Base-by-base conservation (phyloP, 176 grass and related monocot genomes). In the Hyparrhenia diplandra region DNA sequence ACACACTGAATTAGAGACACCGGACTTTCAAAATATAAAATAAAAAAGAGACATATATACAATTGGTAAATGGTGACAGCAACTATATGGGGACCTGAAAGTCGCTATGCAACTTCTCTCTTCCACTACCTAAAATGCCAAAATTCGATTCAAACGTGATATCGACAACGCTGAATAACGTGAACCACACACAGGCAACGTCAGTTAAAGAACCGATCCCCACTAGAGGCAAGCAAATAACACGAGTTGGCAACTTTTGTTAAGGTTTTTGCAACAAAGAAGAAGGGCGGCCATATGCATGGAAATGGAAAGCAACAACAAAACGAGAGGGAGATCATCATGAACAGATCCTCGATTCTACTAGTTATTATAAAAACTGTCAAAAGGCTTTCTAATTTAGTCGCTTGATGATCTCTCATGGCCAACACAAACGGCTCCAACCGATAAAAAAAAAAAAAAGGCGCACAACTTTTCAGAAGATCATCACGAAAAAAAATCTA, bases 131-230 rank as follows among this genome's bases (percentile, higher is more conserved):
- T 8, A 23, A 39, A 58, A 67, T 80, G 45, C 10, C 10, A 66
- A 82, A 32, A 13, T 72, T 46, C 4, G 58, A 78, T 58, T 81
- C 39, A 70, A 32, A 51, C 31, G 10, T 75, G 61, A 23, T n/a
- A 67, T 4, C 8, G 20, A n/a, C 45, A 46, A 51, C n/a, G 39
- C 32, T 4, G 42, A 74, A 73, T n/a, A 39, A 55, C 74, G 39
- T 40, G 29, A 73, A 40, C 20, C 17, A 30, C 37, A 85, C 3
- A 52, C 9, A 0, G 30, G n/a, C 65, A 73, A 29, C 78, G 49
- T 67, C 23, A 49, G 46, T 39, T 37, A 35, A 61, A 29, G 43
- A 85, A 89, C 64, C 25, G 71, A 77, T 86, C 72, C 72, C 78
- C 76, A 61, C 66, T 39, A 82, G 2, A 67, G 67, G 17, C 78